Evolutionary conservation across 1,139 yeast species (phyloP).

Genomic region (Lodderomyces theae): DNA sequence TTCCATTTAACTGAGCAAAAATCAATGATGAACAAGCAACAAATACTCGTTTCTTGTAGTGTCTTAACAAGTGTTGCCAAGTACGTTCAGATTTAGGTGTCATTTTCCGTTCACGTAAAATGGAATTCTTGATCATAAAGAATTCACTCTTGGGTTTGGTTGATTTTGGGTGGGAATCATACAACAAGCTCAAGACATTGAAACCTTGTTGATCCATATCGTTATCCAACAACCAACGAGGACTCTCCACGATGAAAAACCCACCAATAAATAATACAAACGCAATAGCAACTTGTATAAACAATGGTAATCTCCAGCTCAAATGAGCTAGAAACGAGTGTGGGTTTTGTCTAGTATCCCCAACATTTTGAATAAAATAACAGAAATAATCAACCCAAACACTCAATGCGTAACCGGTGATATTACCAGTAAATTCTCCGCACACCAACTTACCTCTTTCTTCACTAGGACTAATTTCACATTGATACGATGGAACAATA

Average conservation of each 20-base stretch:
- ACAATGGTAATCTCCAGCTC: conserved; percentile 54
- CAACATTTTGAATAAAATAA: conserved; percentile 44
- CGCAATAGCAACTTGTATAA: conserved; percentile 49
- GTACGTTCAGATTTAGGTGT: conserved; percentile 42
- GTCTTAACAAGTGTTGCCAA: conserved; percentile 44
- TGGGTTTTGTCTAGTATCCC: conserved; percentile 39
- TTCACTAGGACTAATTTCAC: conserved; percentile 55
- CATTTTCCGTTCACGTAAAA: conserved; percentile 46
- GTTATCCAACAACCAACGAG: conserved; percentile 52
- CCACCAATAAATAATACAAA: conserved; percentile 47
- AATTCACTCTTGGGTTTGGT: conserved; percentile 52
- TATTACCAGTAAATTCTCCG: conserved; percentile 55
- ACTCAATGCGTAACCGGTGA: conserved; percentile 49
- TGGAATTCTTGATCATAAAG: conserved; percentile 77
- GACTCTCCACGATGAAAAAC: conserved; percentile 54
- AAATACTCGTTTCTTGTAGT: conserved; percentile 37
- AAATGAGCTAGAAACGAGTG: conserved; percentile 40
- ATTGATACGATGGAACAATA: conserved; percentile 54
- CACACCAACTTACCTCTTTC: conserved; percentile 55
- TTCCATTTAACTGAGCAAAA: conserved; percentile 57
- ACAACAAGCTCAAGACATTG: conserved; percentile 76
- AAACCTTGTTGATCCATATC: conserved; percentile 55
- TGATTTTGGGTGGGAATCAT: conserved; percentile 55
- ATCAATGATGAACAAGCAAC: conserved; percentile 52
- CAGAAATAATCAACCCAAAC: conserved; percentile 57